Evolutionary conservation across 75 land plant species (phyloP).

Genomic region (Ceratopteris richardii): DNA sequence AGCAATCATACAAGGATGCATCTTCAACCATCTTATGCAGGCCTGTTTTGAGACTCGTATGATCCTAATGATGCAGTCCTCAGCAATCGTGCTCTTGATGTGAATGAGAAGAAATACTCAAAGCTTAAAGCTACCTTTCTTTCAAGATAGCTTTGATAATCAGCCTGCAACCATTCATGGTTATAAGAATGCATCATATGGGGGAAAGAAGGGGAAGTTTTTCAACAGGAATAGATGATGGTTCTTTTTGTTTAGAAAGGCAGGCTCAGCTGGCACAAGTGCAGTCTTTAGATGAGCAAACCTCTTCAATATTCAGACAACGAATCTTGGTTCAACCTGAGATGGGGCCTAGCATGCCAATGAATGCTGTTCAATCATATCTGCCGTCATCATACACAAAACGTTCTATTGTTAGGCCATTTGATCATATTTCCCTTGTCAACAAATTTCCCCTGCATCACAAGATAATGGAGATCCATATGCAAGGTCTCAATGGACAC

Average conservation of each 20-base stretch:
- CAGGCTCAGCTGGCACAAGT: too few species aligned
- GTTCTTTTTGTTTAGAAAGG: slow-evolving; percentile 6
- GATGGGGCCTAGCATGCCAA: neutral
- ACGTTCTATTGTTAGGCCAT: neutral
- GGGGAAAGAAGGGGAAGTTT: slow-evolving; percentile 30
- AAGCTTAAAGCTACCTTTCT: slow-evolving; percentile 46
- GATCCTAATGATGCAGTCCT: neutral
- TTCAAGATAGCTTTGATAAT: slow-evolving; percentile 37
- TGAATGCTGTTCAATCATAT: neutral
- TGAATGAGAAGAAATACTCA: slow-evolving; percentile 60
- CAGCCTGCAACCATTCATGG: slow-evolving; percentile 98
- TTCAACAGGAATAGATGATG: slow-evolving; percentile 18
- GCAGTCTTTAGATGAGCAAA: neutral
- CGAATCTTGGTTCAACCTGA: neutral
- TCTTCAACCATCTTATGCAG: neutral
- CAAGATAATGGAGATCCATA: neutral
- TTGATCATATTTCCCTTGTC: neutral
- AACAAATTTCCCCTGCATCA: neutral
- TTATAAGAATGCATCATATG: slow-evolving; percentile 53
- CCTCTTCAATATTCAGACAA: neutral
- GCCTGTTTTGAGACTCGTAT: too few species aligned
- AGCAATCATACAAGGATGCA: neutral
- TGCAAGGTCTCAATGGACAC: slow-evolving; percentile 11
- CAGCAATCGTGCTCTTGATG: slow-evolving; percentile 13
- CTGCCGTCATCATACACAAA: neutral